Conservation (phyloP, 345 rosid species). For the Microthlaspi erraticum region DNA sequence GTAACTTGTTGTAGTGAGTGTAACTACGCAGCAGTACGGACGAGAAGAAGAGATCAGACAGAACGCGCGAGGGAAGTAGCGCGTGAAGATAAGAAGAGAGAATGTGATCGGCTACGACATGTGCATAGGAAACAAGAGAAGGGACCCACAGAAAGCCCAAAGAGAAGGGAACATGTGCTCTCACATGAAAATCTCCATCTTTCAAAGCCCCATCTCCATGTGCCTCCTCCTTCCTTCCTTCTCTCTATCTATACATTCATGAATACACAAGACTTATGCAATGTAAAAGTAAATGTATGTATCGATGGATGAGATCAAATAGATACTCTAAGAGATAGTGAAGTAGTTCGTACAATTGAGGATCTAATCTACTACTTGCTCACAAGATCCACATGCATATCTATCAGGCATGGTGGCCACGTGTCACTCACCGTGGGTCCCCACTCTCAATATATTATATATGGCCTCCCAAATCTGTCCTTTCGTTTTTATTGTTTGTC, state of each 20-base stretch:
- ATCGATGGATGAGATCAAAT: conserved; percentile 22
- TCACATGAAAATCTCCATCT: conserved; percentile 41
- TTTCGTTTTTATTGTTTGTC: conserved; percentile 29
- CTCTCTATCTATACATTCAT: background rate
- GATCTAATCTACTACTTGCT: conserved; percentile 38
- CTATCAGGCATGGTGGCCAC: conserved; percentile 40
- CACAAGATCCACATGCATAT: conserved; percentile 37
- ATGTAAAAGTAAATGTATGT: background rate
- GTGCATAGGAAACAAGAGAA: conserved; percentile 20
- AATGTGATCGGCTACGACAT: conserved; percentile 10
- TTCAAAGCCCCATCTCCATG: conserved; percentile 30
- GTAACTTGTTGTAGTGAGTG: conserved; percentile 15
- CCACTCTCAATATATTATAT: too few relatives aligned
- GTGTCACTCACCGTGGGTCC: conserved; percentile 22
- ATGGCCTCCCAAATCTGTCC: background rate
- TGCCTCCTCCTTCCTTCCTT: too few relatives aligned
- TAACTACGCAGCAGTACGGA: conserved; percentile 23
- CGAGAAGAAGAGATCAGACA: background rate
- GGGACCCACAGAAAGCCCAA: conserved; percentile 28
- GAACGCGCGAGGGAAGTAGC: background rate
- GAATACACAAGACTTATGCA: too few relatives aligned
- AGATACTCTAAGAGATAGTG: conserved; percentile 17
- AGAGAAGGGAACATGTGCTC: conserved; percentile 35
- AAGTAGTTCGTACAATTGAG: conserved; percentile 34
- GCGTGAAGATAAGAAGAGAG: conserved; percentile 18